These are phyloP conservation scores for Cyclocybe cylindracea DNA, from an alignment of 768 basidiomycete species.

Conservation along the genomic window DNA sequence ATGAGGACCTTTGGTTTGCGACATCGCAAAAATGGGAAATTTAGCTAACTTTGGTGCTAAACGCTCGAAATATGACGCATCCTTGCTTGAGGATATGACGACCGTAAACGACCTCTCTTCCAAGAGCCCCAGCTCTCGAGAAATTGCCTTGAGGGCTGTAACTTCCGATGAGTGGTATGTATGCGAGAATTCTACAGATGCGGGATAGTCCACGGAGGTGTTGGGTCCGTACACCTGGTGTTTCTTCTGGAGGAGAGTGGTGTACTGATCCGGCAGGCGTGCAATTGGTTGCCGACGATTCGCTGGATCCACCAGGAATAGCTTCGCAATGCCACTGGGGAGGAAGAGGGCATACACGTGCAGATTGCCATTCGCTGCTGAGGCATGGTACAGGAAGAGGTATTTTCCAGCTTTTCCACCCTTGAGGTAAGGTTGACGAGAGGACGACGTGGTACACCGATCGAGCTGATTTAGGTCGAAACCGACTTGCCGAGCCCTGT, in stretches of 20 bases:
- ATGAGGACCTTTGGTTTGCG: conserved; percentile 74
- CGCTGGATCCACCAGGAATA: conserved; percentile 91
- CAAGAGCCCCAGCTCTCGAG: conserved; percentile 78
- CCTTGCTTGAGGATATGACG: conserved; percentile 85
- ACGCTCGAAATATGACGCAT: conserved; percentile 79
- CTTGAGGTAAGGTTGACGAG: conserved; percentile 72
- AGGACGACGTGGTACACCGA: conserved; percentile 53
- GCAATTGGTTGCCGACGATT: conserved; percentile 81
- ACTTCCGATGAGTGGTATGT: conserved; percentile 79
- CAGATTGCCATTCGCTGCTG: conserved; percentile 67
- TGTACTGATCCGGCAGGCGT: conserved; percentile 75
- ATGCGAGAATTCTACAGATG: conserved; percentile 58
- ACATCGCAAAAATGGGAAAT: conserved; percentile 89
- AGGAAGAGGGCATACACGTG: conserved; percentile 90
- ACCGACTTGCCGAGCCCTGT: conserved; percentile 77
- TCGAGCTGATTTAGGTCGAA: conserved; percentile 85
- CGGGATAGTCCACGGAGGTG: conserved; percentile 64
- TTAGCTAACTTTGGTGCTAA: conserved; percentile 68
- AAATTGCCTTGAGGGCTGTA: conserved; percentile 83
- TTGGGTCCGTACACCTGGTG: conserved; percentile 38
- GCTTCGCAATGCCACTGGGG: conserved; percentile 64
- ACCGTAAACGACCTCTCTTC: conserved; percentile 75
- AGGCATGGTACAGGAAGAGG: conserved; percentile 87
- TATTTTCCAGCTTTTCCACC: conserved; percentile 72
- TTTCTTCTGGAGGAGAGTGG: conserved; percentile 57